Base-by-base conservation (phyloP, 306 rosid genomes). In the Pterocarpus macrocarpus region DNA sequence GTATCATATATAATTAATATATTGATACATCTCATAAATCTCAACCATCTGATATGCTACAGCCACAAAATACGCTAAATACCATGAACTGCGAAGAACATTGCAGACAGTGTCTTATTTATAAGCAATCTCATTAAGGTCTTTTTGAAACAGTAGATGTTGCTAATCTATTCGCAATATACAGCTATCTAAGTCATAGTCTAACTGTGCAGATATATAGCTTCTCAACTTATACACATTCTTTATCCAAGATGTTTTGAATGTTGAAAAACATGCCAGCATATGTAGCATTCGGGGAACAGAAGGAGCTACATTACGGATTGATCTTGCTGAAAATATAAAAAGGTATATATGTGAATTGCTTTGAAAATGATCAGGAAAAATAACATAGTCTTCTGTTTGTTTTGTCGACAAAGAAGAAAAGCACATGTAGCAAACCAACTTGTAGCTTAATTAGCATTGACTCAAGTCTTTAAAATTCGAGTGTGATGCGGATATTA, bases 171-270 rank as follows among this genome's bases (percentile, higher is more conserved):
- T 22, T 22, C 28, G 28, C 8, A 32, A 45, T 16, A 63, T 9
- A 64, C 53, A 61, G 41, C 76, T 68, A 78, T 68, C 59, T 61
- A 56, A 64, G 64, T 64, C 34, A 80, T 73, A 64, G 73, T 39
- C 47, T 9, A 53, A 15, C 4, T 52, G 34, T 36, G 5, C 1
- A 53, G 33, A 66, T 28, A 33, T 62, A 13, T 70, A 16, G 52
- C 50, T 45, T 38, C 64, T 32, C 49, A 35, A 52, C 32, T 73
- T 43, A 61, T 73, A 56, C 28, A 17, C 43, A 34, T 81, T 81
- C 75, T 56, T 39, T 30, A 71, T 69, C 14, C 33, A 32, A 17
- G 1, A 79, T 34, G 41, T 71, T 61, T 8, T 35, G 3, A 64
- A 47, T 68, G n/a, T 55, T 28, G 75, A 38, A 45, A 22, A 4